These are phyloP conservation scores for Lenwebbia sp. DNA, from an alignment of 345 rosid species.

Conservation along the genomic window DNA sequence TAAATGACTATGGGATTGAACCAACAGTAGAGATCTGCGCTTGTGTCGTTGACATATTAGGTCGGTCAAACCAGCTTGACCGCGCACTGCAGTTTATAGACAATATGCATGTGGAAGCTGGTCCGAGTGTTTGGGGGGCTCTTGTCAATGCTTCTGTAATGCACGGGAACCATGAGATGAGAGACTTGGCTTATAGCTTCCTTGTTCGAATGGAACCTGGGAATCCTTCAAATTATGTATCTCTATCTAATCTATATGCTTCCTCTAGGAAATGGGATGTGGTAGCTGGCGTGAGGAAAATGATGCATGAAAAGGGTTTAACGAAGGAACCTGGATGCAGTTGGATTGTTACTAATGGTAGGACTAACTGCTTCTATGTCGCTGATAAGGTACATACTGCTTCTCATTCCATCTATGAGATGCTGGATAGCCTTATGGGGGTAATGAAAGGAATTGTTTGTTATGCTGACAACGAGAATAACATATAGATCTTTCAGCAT, in stretches of 20 bases:
- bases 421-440: constrained; percentile 29
- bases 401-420: constrained; percentile 30
- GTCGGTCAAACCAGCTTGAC: constrained; percentile 45
- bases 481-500: not conserved
- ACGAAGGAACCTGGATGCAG: constrained; percentile 67
- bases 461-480: constrained; percentile 8
- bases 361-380: constrained; percentile 38
- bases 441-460: constrained; percentile 28
- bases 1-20: constrained; percentile 25
- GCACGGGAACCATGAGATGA: constrained; percentile 53
- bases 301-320: constrained; percentile 46
- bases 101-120: constrained; percentile 44
- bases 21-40: constrained; percentile 55
- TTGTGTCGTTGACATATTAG: constrained; percentile 56
- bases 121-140: constrained; percentile 69
- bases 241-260: constrained; percentile 52
- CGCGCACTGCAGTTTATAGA: constrained; percentile 40
- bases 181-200: constrained; percentile 40
- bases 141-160: constrained; percentile 45
- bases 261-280: constrained; percentile 47
- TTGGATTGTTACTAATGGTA: constrained; percentile 43
- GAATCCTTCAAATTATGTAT: constrained; percentile 53
- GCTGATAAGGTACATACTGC: constrained; percentile 44
- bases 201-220: constrained; percentile 54
- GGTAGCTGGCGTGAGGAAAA: constrained; percentile 49